Evolutionary conservation across 2,329 filamentous ascomycete genomes (phyloP).

Genomic region (Verticillium dahliae): DNA sequence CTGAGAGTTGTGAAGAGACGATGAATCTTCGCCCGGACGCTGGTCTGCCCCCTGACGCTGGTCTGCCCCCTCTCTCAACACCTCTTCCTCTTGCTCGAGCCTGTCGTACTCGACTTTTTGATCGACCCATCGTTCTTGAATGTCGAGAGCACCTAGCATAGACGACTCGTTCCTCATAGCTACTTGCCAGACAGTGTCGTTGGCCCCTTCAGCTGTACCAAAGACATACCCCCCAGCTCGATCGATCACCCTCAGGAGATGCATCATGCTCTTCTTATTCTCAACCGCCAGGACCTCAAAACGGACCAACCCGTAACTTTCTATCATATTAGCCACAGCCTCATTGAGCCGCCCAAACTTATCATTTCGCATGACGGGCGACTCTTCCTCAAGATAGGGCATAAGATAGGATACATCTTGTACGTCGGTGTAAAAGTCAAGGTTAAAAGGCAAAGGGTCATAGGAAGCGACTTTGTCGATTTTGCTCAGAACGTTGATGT

Average conservation of each 20-base stretch:
- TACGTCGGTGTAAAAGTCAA: constrained; percentile 96
- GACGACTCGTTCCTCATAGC: constrained; percentile 75
- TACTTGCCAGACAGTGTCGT: constrained; percentile 95
- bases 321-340: constrained; percentile 79
- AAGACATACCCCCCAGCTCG: constrained; percentile 91
- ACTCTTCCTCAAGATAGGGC: constrained; percentile 73
- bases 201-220: constrained; percentile 81
- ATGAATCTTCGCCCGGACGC: constrained; percentile 22
- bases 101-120: constrained; percentile 82
- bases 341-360: constrained; percentile 84
- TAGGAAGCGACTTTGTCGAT: constrained; percentile 90
- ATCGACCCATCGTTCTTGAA: constrained; percentile 95
- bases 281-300: constrained; percentile 95
- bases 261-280: constrained; percentile 96
- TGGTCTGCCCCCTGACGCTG: neutral
- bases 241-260: constrained; percentile 81
- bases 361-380: constrained; percentile 57
- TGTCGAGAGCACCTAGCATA: constrained; percentile 75
- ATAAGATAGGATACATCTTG: constrained; percentile 84
- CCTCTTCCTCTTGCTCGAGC: constrained; percentile 69
- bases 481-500: constrained; percentile 94
- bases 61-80: constrained; percentile 41
- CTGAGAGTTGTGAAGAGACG: neutral
- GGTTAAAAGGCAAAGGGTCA: constrained; percentile 82
- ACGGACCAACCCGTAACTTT: constrained; percentile 81